These are phyloP conservation scores for Vachellia pachyceras DNA, from an alignment of 306 rosid genomes.

Conservation along the genomic window DNA sequence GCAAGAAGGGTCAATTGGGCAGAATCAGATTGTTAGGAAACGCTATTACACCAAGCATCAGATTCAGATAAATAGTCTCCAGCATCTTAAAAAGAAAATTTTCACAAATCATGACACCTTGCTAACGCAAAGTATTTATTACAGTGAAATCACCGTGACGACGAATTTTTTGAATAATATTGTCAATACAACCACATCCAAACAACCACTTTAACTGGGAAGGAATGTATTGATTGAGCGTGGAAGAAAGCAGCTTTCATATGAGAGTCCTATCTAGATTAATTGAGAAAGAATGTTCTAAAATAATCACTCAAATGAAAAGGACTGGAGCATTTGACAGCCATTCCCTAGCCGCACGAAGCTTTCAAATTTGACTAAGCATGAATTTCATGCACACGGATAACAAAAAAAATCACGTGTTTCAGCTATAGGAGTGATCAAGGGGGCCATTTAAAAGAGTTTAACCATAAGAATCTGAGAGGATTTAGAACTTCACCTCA, in stretches of 20 bases:
- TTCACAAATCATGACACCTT: conserved; percentile 9
- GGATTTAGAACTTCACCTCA: conserved; percentile 56
- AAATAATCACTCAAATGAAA: conserved; percentile 38
- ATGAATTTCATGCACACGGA: conserved; percentile 39
- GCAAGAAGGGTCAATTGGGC: conserved; percentile 23
- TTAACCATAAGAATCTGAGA: conserved; percentile 36
- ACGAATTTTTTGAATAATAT: background rate
- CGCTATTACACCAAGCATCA: conserved; percentile 2
- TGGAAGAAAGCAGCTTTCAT: conserved; percentile 7
- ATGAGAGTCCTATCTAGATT: conserved; percentile 30
- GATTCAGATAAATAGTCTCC: conserved; percentile 20
- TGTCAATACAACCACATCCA: conserved; percentile 19
- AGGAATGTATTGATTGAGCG: background rate
- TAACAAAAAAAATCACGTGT: conserved; percentile 36
- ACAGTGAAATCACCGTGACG: conserved; percentile 24
- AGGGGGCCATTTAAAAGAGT: conserved; percentile 42
- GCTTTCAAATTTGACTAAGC: conserved; percentile 39
- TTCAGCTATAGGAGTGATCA: conserved; percentile 36
- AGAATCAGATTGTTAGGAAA: conserved; percentile 22
- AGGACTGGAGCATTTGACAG: conserved; percentile 31
- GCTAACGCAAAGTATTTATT: conserved; percentile 7
- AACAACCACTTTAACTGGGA: conserved; percentile 8
- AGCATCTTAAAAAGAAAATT: background rate
- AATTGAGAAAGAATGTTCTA: background rate
- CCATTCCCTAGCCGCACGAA: conserved; percentile 45